Percentiles rank a stretch among this genome's conserved stretches.
Conservation (phyloP, 805 yeast genomes). For the Kazachstania viticola region DNA sequence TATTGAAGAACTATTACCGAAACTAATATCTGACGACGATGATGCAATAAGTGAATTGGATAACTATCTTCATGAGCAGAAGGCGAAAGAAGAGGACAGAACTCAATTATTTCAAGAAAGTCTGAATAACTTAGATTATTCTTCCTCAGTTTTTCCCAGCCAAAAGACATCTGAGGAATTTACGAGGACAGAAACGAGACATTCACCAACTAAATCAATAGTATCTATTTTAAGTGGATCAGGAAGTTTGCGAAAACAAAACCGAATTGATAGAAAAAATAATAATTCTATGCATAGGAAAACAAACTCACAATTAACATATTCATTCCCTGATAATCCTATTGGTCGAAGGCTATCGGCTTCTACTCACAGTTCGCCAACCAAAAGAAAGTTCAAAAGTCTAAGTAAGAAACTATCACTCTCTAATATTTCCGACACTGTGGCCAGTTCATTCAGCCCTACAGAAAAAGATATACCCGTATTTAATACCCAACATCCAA, state of each 20-base stretch:
- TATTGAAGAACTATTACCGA: not conserved
- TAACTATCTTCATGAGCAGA: constrained; percentile 14
- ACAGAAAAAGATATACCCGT: not conserved
- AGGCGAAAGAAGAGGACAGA: constrained; percentile 7
- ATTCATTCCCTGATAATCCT: constrained; percentile 1
- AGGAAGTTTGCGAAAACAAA: constrained; percentile 9
- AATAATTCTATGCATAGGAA: constrained; percentile 9
- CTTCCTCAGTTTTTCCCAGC: constrained; percentile 9
- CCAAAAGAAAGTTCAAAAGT: constrained; percentile 17
- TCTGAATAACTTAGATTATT: constrained; percentile 13
- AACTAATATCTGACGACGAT: not conserved
- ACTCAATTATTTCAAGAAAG: constrained; percentile 15
- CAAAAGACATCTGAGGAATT: constrained; percentile 10
- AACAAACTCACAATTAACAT: constrained; percentile 13
- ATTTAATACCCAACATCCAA: constrained; percentile 5
- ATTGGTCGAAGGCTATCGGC: constrained; percentile 1
- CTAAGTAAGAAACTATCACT: constrained; percentile 23
- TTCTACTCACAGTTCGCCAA: constrained; percentile 21
- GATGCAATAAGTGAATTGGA: constrained; percentile 23
- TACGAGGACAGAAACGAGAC: constrained; percentile 11
- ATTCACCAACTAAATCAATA: constrained; percentile 27
- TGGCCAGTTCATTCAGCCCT: not conserved
- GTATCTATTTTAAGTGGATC: constrained; percentile 19
- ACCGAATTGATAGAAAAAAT: constrained; percentile 7
- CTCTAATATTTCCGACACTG: constrained; percentile 20